Percentiles rank a stretch among this genome's conserved stretches.
phyloP scores from a whole-genome alignment of 495 filamentous ascomycete species.

The Penicillium flavigenum region DNA sequence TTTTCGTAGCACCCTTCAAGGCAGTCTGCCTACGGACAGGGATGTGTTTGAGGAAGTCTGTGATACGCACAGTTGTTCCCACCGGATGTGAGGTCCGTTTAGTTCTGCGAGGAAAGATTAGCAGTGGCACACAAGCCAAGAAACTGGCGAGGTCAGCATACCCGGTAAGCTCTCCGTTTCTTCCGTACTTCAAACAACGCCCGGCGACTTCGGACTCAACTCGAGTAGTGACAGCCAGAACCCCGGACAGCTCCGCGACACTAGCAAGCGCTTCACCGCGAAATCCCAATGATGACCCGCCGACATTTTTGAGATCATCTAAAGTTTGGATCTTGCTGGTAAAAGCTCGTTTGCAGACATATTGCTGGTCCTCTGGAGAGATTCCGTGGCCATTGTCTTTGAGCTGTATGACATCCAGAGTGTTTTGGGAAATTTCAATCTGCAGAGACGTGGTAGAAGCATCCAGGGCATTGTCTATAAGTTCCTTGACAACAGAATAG shows the following conservation, averaged over 20 bases:
- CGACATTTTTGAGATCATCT: slow-evolving; percentile 66
- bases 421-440: slow-evolving; percentile 72
- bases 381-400: slow-evolving; percentile 91
- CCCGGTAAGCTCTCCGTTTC: slow-evolving; percentile 51
- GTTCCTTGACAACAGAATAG: slow-evolving; percentile 78
- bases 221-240: slow-evolving; percentile 67
- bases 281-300: slow-evolving; percentile 76
- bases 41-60: slow-evolving; percentile 63
- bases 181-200: slow-evolving; percentile 48
- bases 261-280: slow-evolving; percentile 85
- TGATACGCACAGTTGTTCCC: slow-evolving; percentile 74
- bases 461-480: slow-evolving; percentile 90
- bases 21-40: slow-evolving; percentile 73
- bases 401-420: slow-evolving; percentile 80
- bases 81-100: slow-evolving; percentile 61
- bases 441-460: slow-evolving; percentile 71
- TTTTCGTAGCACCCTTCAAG: slow-evolving; percentile 61
- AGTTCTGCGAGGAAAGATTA: slow-evolving; percentile 27
- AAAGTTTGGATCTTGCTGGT: slow-evolving; percentile 84
- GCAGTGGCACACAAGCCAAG: background rate
- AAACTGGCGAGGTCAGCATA: slow-evolving; percentile 19
- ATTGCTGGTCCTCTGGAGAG: slow-evolving; percentile 61
- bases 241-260: slow-evolving; percentile 63
- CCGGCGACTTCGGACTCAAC: slow-evolving; percentile 69
- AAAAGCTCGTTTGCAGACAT: slow-evolving; percentile 66